Evolutionary conservation across 129 eudicot species (phyloP).

Genomic region (Pulicaria dysenterica): DNA sequence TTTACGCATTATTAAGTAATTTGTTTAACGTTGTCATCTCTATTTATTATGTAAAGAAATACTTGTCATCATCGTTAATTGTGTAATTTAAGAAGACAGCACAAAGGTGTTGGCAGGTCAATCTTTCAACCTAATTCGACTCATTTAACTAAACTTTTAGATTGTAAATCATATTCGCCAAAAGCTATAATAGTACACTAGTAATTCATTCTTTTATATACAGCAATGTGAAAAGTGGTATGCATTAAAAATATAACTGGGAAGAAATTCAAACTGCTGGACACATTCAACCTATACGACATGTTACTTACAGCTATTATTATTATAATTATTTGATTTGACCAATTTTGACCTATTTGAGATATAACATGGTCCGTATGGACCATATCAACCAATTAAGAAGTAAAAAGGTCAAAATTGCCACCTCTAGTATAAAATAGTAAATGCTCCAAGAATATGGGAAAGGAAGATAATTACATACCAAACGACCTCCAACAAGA

Average conservation of each 20-base stretch:
- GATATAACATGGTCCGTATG: not conserved
- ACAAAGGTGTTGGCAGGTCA: not conserved
- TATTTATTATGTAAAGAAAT: no score
- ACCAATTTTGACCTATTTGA: not conserved
- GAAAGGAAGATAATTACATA: constrained; percentile 35
- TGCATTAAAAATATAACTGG: not conserved
- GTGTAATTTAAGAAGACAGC: no score
- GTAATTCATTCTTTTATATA: not conserved
- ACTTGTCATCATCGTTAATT: no score
- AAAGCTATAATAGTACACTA: not conserved
- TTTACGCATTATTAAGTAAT: no score
- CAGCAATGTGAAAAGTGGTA: not conserved
- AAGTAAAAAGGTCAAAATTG: not conserved
- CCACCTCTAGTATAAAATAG: not conserved
- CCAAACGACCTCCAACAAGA: constrained; percentile 79
- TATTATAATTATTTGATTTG: not conserved
- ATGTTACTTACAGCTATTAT: not conserved
- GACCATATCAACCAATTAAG: not conserved
- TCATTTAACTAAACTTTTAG: not conserved
- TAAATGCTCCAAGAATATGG: not conserved
- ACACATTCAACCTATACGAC: not conserved
- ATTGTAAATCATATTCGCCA: not conserved
- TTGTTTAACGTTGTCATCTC: no score
- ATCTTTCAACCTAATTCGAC: no score
- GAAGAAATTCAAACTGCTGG: not conserved